Base-by-base conservation (phyloP, 2,329 filamentous ascomycete genomes). In the Phialocephala sp. region DNA sequence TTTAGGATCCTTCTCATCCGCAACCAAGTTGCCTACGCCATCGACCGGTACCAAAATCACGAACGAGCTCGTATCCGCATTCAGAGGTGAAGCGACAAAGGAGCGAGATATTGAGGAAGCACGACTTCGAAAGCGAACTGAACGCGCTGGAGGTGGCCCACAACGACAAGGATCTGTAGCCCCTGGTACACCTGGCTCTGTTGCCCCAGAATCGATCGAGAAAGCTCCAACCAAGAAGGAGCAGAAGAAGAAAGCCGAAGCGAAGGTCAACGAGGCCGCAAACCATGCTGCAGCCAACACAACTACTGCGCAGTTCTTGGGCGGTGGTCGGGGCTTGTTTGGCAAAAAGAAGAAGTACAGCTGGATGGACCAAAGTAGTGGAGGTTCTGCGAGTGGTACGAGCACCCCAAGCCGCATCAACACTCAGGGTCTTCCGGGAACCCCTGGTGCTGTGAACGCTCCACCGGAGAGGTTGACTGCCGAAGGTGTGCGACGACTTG, bases 151-250 rank as follows among this genome's bases (percentile, higher is more conserved):
- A 32, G 50, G 50, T 4, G 27, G 12, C 18, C 57, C 77, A 82
- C 22, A 86, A 85, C 65, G 80, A 83, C 58, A 79, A 77, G 66
- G 77, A 79, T 50, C 60, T 77, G 79, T 84, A 14, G 86, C 86
- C 18, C 83, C 87, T 12, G 84, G 84, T 2, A 89, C 87, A 0
- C 87, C 89, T 2, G 87, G 86, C 6, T 82, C 86, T 1, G 83
- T 86, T 50, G 87, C 89, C 0, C 85, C 89, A 0, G 89, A 91
- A 62, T 76, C 81, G 1, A 84, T 87, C 0, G 86, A 88, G 70
- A 94, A 93, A 77, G 84, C 88, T 3, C 84, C 92, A 60, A 91
- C 90, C 4, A 97, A 97, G 83, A 97, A 97, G 80, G 93, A 97
- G 77, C 84, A 90, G 75, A 92, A 90, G 77, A 91, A 89, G 69